These are phyloP conservation scores for Bryoerythrophyllum caledonicum DNA, from an alignment of 225 moss, liverwort and hornwort genomes.

Conservation along the genomic window DNA sequence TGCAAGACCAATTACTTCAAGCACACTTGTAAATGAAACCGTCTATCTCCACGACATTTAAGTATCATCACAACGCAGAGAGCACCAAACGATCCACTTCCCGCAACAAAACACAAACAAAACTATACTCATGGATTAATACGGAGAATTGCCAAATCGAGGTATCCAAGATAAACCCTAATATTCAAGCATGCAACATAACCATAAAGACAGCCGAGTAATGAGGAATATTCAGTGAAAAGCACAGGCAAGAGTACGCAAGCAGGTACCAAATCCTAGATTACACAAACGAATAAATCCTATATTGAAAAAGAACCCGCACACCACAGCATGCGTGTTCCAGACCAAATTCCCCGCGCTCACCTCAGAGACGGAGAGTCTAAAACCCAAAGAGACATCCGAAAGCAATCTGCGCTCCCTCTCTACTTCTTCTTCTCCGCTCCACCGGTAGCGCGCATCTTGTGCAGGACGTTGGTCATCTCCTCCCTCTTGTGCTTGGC, in stretches of 20 bases:
- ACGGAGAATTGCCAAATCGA: too few relatives aligned
- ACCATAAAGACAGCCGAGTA: neutral
- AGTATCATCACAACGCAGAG: too few relatives aligned
- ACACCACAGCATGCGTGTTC: neutral
- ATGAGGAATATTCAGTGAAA: neutral
- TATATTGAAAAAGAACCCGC: neutral
- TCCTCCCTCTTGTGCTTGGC: constrained; percentile 95
- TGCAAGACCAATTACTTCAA: neutral
- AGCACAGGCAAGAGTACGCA: neutral
- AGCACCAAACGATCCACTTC: neutral
- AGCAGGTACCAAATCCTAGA: neutral
- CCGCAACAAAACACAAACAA: neutral
- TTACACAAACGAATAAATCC: constrained; percentile 5
- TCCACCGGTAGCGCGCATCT: constrained; percentile 68
- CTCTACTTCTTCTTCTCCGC: constrained; percentile 65
- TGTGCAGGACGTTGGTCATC: constrained; percentile 80
- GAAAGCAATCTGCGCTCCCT: neutral
- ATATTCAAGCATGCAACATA: neutral
- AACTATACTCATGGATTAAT: neutral
- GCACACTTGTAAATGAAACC: neutral
- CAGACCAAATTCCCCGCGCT: neutral
- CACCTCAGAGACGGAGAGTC: neutral
- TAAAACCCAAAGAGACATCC: neutral
- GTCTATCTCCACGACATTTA: neutral
- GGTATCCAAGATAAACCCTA: too few relatives aligned